phyloP scores from a whole-genome alignment of 2,329 filamentous ascomycete species.

The Colletotrichum liaoningense region DNA sequence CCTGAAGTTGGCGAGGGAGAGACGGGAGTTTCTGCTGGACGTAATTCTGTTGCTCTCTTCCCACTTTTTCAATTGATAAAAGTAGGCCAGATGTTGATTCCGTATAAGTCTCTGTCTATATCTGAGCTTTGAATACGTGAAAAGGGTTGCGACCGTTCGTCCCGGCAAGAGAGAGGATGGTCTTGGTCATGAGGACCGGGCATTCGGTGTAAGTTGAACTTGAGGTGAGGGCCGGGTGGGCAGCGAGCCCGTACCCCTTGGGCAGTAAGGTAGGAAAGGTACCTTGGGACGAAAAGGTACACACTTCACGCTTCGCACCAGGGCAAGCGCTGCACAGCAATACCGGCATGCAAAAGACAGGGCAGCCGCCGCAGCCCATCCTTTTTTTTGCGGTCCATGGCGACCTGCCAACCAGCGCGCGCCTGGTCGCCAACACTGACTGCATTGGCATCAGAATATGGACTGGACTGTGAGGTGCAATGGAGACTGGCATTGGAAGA shows the following conservation, averaged over 20 bases:
- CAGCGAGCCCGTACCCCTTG: background rate
- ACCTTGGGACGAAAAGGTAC: background rate
- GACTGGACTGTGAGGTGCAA: background rate
- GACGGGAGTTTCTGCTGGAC: background rate
- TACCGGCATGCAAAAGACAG: background rate
- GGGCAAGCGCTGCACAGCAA: background rate
- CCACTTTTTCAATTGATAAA: background rate
- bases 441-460: background rate
- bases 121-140: background rate
- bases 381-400: background rate
- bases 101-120: background rate
- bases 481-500: background rate
- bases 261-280: constrained; percentile 8
- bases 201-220: background rate
- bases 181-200: background rate
- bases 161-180: background rate
- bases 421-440: background rate
- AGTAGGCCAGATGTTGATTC: background rate
- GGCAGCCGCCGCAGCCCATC: background rate
- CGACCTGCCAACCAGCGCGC: background rate
- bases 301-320: background rate
- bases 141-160: background rate
- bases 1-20: background rate
- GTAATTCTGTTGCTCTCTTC: background rate
- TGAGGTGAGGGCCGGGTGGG: background rate